These are phyloP conservation scores for Dendryphion nanum DNA, from an alignment of 2,329 filamentous ascomycete genomes.

Conservation along the genomic window DNA sequence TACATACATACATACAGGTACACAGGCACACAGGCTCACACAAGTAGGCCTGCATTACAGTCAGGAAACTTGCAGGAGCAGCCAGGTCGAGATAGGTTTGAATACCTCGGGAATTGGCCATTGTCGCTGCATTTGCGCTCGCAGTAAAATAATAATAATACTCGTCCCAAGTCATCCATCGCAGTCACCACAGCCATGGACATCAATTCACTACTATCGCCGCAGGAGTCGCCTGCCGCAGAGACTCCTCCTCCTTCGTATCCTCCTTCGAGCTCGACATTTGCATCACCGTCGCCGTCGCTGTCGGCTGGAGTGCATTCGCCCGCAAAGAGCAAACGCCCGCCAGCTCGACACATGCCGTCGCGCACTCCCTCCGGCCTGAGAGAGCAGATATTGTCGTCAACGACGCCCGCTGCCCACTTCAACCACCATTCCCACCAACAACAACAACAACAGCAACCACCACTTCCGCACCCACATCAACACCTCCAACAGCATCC, in stretches of 20 bases:
- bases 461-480: no score
- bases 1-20: no score
- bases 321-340: constrained; percentile 20
- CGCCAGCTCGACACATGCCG: constrained; percentile 31
- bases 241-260: constrained; percentile 34
- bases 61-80: no score
- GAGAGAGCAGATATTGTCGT: constrained; percentile 42
- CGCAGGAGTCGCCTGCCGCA: constrained; percentile 43
- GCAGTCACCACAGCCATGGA: constrained; percentile 39
- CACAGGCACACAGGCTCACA: no score
- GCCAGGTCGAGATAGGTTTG: no score
- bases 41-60: no score
- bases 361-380: constrained; percentile 44
- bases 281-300: constrained; percentile 27
- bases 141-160: no score
- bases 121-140: no score
- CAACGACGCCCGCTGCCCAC: constrained; percentile 25
- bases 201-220: constrained; percentile 51
- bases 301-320: constrained; percentile 19
- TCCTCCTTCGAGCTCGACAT: constrained; percentile 12
- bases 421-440: constrained; percentile 11
- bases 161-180: no score
- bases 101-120: no score
- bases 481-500: constrained; percentile 1
- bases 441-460: constrained; percentile 7